Base-by-base conservation (phyloP, 495 filamentous ascomycete species). In the Penicillium paxilli region DNA sequence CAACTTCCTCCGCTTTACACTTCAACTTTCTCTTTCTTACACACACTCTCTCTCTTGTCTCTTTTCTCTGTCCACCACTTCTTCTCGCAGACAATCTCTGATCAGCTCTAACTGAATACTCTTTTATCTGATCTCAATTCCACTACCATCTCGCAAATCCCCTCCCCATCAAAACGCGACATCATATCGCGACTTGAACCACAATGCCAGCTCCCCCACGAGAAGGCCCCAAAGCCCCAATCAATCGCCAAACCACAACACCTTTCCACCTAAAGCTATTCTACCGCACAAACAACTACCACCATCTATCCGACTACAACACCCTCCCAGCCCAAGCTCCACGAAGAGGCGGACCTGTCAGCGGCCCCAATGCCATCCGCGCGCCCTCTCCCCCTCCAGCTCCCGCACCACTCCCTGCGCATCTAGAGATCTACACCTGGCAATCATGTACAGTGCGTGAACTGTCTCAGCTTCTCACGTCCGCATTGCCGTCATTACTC, bases 191-290 rank as follows among this genome's bases (percentile, higher is more conserved):
- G 38, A 42, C 42, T 49, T 44, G 30, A 32, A 32, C 35, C 47
- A 54, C 33, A 41, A 73, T 73, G 68, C 55, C 66, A 17, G 57
- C 61, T 44, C 47, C 67, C 23, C 57, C 59, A 33, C 62, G 62
- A 51, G 60, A 67, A 40, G 59, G 58, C 51, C 48, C 63, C 45
- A 70, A 64, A 49, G 51, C 65, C 35, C 47, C 60, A 30, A 71
- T 75, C 55, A 83, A 91, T 72, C 84, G 91, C 66, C 84, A 91
- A 73, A 78, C 83, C 35, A 91, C 87, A 26, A 84, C 88, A 2
- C 94, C 94, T 33, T 96, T 97, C 76, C 84, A 92, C 63, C 79
- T 98, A 14, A 93, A 89, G 67, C 83, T 97, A 60, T 96, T 93
- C 78, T 95, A 95, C 74, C 81, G 85, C 52, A 79, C 74, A 6